Evolutionary conservation across 75 land plant genomes (phyloP).

Genomic region (Pinus albicaulis): DNA sequence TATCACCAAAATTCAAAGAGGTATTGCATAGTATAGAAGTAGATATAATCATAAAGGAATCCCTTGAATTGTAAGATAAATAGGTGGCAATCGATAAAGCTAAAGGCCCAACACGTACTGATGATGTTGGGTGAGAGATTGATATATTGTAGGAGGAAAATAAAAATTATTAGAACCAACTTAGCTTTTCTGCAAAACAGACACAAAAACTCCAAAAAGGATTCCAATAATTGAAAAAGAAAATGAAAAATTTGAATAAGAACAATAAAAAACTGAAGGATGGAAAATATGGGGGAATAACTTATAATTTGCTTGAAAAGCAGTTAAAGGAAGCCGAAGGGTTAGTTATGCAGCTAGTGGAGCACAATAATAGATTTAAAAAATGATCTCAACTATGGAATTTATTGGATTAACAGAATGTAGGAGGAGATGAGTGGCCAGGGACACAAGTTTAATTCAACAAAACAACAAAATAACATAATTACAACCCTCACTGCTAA

Average conservation of each 20-base stretch:
- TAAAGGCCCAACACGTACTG: background rate
- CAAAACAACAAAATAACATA: slow-evolving; percentile 6
- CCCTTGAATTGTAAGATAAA: slow-evolving; percentile 1
- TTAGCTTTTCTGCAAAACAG: background rate
- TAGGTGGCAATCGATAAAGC: slow-evolving; percentile 2
- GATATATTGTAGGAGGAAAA: slow-evolving; percentile 7
- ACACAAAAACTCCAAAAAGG: slow-evolving; percentile 4
- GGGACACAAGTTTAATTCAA: background rate
- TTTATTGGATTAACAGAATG: slow-evolving; percentile 7
- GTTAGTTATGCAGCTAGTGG: slow-evolving; percentile 2
- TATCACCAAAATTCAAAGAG: background rate
- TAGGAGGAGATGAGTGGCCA: slow-evolving; percentile 1
- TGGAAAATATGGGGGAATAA: background rate
- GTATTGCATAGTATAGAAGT: background rate
- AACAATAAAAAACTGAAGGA: slow-evolving; percentile 4
- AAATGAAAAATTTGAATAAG: background rate
- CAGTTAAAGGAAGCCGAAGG: slow-evolving; percentile 5
- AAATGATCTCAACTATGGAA: slow-evolving; percentile 6
- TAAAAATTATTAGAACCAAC: background rate
- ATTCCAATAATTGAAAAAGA: background rate
- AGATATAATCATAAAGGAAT: background rate
- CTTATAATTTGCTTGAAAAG: slow-evolving; percentile 1
- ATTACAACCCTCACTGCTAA: no score
- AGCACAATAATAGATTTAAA: slow-evolving; percentile 6
- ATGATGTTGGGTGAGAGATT: background rate